Evolutionary conservation across 768 basidiomycete species (phyloP), one percentile per base, ranked within the genome.

Genomic region (Suillus fuscotomentosus): DNA sequence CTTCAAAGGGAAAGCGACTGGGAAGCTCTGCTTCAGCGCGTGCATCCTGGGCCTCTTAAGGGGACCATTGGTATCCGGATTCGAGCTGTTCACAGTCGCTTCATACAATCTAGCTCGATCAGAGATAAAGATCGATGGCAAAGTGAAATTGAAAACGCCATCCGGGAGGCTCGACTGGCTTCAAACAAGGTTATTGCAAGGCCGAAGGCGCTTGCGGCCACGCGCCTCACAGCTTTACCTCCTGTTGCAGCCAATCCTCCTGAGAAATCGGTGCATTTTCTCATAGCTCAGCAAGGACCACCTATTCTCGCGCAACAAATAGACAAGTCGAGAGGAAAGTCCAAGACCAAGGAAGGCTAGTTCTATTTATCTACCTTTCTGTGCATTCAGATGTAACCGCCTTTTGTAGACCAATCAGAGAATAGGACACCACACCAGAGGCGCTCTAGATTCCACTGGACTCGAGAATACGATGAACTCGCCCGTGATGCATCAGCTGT

Each of bases 401-500:
- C 42, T 5, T 15, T 60, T 15, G 27, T 24, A 34, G 31, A 60
- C 66, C 60, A 72, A 27, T 38, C 17, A 27, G 47, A 56, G 34
- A 39, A 56, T 3, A 60, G 65, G 66, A 62, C 41, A 69, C 70
- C 57, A 27, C 70, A 59, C n/a, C 69, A 55, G 17, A 72, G 89
- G 60, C 83, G 91, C 20, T 84, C 87, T 56, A 82, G 89, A 62
- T 94, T 94, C 72, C 86, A 86, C 56, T 99, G 94, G 95, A 92
- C 85, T 62, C 76, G 83, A 47, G 92, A 96, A 59, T 94, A 89
- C 63, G 95, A 98, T 63, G 97, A 99, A 65, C 83, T 95, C 45
- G 89, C 90, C 31, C 86, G 90, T 61, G 97, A 99, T 71, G 89
- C 90, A 0, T 88, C 87, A 54, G 90, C 86, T 13, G 88, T 99